Evolutionary conservation across 2,329 filamentous ascomycete genomes (phyloP).

Genomic region (Alternaria sp.): DNA sequence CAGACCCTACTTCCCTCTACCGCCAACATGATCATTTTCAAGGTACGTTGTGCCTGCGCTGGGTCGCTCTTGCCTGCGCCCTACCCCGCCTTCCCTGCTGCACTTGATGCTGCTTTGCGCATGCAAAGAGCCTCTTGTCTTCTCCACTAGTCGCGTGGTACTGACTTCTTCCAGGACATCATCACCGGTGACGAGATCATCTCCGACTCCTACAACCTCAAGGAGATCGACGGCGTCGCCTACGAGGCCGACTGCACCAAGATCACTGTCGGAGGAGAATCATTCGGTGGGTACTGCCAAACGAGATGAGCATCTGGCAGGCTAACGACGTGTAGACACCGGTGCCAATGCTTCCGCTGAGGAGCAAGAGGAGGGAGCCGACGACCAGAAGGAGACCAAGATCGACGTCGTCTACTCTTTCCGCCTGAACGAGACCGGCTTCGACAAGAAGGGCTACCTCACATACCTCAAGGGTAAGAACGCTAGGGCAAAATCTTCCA

Average conservation of each 20-base stretch:
- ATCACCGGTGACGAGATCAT: slow-evolving; percentile 92
- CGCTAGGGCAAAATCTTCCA: neutral
- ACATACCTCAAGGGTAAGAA: slow-evolving; percentile 81
- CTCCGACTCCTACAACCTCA: slow-evolving; percentile 90
- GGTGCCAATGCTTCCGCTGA: slow-evolving; percentile 98
- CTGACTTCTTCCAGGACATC: slow-evolving; percentile 71
- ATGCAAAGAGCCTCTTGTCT: slow-evolving; percentile 3
- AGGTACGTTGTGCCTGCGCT: slow-evolving; percentile 50
- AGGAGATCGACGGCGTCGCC: slow-evolving; percentile 77
- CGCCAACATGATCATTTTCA: slow-evolving; percentile 62
- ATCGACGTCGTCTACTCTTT: slow-evolving; percentile 95
- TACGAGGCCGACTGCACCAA: slow-evolving; percentile 94
- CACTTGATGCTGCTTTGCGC: slow-evolving; percentile 20
- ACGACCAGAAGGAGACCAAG: slow-evolving; percentile 74
- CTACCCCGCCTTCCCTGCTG: slow-evolving; percentile 32
- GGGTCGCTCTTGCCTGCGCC: slow-evolving; percentile 28
- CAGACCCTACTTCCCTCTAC: slow-evolving; percentile 9
- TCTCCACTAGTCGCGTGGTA: neutral
- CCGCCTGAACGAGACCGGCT: slow-evolving; percentile 77
- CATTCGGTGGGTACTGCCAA: slow-evolving; percentile 65
- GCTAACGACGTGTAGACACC: slow-evolving; percentile 63
- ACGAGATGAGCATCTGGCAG: neutral
- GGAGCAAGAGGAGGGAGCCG: slow-evolving; percentile 77
- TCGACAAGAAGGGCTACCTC: slow-evolving; percentile 89
- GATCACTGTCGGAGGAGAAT: slow-evolving; percentile 78